Evolutionary conservation across 176 grass and related monocot genomes (phyloP), one percentile per base, ranked within the genome.

Genomic region (Dendrocalamus sinicus): DNA sequence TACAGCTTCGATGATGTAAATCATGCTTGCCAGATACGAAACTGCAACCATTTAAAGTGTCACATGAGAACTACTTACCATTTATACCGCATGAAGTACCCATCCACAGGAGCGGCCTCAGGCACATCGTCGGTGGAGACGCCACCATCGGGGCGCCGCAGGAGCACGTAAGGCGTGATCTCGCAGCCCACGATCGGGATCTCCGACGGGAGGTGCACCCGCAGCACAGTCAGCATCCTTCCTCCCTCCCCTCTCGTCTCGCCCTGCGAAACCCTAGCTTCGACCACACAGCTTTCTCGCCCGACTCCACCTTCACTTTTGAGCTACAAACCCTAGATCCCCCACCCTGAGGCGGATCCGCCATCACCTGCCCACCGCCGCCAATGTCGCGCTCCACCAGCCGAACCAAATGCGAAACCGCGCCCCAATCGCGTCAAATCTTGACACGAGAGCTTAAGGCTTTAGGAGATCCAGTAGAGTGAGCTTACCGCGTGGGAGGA

Each of bases 161-260:
- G 76, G 17, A 94, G 87, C 61, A 97, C 92, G 8, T 97, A 97
- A 19, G 94, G 94, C 48, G 94, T 92, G 85, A 97, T 97, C 94
- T 97, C 94, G 35, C 94, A 97, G 60, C 94, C 94, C 1, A 94
- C 90, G 52, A 97, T 90, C 37, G 94, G 94, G 94, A 97, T 97
- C 86, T 97, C 94, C 84, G 94, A 94, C 24, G 94, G 92, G 44
- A 97, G 88, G 84, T 97, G 94, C 46, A 97, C 88, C 71, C 94
- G 70, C 83, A 94, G 83, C 70, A 97, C 87, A 81, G 65, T 91
- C 88, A 97, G 83, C 94, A 94, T 97, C 70, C 88, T 92, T 86
- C 78, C 53, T 70, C 37, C 22, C 69, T 48, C 61, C 76, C 86
- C 60, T 43, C 30, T 59, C 51, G 68, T 76, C 78, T 69, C 65